A percentile compares a stretch with the other conserved stretches of the same genome.
These are phyloP conservation scores for Hysterangium stoloniferum DNA, from an alignment of 768 basidiomycete genomes.

Conservation along the genomic window DNA sequence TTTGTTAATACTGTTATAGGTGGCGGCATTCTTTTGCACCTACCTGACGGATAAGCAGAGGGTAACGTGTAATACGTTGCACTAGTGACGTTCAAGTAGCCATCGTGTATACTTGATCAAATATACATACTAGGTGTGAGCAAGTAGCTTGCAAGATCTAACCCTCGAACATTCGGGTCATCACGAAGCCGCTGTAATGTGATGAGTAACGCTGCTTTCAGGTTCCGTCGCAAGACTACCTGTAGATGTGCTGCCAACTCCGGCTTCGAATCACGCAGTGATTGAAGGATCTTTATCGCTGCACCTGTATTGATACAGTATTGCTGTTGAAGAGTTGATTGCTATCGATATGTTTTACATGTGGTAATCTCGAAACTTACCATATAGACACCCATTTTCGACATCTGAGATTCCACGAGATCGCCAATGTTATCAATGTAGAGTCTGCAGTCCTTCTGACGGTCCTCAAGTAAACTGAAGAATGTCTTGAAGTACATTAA, in stretches of 20 bases:
- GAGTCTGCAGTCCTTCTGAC: slow-evolving; percentile 86
- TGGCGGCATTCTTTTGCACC: neutral
- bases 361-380: slow-evolving; percentile 31
- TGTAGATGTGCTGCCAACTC: slow-evolving; percentile 60
- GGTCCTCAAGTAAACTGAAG: slow-evolving; percentile 80
- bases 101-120: neutral
- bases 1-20: neutral
- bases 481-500: slow-evolving; percentile 47
- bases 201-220: neutral
- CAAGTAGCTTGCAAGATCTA: slow-evolving; percentile 87
- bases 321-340: slow-evolving; percentile 35
- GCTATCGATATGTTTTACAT: neutral
- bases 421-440: slow-evolving; percentile 89
- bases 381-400: slow-evolving; percentile 74
- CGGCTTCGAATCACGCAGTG: slow-evolving; percentile 58
- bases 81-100: slow-evolving; percentile 37
- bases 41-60: slow-evolving; percentile 77
- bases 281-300: slow-evolving; percentile 70
- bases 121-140: slow-evolving; percentile 73
- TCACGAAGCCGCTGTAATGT: slow-evolving; percentile 58
- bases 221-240: slow-evolving; percentile 30
- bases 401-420: slow-evolving; percentile 65
- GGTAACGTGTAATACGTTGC: slow-evolving; percentile 95
- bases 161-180: slow-evolving; percentile 65
- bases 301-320: slow-evolving; percentile 87